Conservation (phyloP, 768 basidiomycete genomes). For the Chalciporus pseudorubinellus region DNA sequence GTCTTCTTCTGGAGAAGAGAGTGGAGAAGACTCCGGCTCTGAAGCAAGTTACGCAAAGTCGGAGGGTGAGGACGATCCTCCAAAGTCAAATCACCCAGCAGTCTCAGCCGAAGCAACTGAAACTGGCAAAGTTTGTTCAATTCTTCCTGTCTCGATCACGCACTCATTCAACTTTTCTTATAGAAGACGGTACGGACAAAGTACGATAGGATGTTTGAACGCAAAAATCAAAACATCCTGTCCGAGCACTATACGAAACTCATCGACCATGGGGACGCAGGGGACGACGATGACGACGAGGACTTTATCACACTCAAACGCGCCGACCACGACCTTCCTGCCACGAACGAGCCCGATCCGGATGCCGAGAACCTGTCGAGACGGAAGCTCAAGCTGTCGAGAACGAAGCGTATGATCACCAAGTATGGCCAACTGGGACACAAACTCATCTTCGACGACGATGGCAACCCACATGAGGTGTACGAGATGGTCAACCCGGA, state of each 20-base stretch:
- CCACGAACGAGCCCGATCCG: conserved; percentile 32
- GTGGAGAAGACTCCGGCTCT: conserved; percentile 8
- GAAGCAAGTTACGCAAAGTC: conserved; percentile 29
- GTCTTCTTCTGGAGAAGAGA: conserved; percentile 20
- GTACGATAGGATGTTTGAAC: conserved; percentile 97
- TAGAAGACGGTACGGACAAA: conserved; percentile 72
- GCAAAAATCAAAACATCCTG: conserved; percentile 91
- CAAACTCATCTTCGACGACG: conserved; percentile 90
- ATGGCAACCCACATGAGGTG: conserved; percentile 73
- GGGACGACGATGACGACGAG: conserved; percentile 52
- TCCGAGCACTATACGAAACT: conserved; percentile 89
- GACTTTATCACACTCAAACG: conserved; percentile 93
- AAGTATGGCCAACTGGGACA: conserved; percentile 57
- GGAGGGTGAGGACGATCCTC: conserved; percentile 14
- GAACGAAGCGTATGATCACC: conserved; percentile 68
- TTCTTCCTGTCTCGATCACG: background rate
- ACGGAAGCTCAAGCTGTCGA: conserved; percentile 75
- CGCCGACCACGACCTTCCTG: conserved; percentile 73
- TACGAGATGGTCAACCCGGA: conserved; percentile 81
- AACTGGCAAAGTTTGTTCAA: conserved; percentile 40
- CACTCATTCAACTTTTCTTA: background rate
- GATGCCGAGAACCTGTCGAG: conserved; percentile 68
- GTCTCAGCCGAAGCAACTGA: conserved; percentile 21
- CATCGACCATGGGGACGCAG: conserved; percentile 60
- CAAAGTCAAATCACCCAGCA: background rate